Base-by-base conservation (phyloP, 2,329 filamentous ascomycete species). In the Teratosphaeria epicoccoides region DNA sequence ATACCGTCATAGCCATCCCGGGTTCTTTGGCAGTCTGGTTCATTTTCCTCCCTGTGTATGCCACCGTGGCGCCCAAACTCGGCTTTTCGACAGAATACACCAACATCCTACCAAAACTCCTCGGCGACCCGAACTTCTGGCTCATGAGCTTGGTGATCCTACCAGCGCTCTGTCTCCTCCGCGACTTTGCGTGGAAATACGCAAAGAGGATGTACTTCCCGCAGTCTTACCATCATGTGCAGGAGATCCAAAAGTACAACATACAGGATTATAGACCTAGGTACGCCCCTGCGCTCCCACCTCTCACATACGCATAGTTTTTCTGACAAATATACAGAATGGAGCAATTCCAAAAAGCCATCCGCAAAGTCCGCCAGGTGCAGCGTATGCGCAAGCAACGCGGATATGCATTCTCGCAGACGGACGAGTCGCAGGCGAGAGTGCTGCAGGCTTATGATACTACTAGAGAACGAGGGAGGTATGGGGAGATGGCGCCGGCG, bases 171-270 rank as follows among this genome's bases (percentile, higher is more conserved):
- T 97, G 91, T 68, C 77, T 98, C 47, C 71, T 90, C 48, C 79
- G 93, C 63, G 93, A 98, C 68, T 87, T 95, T 70, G 83, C 85
- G 2, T 98, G 91, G 90, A 98, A 98, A 76, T 98, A 97, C 62
- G 83, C 82, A 55, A 96, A 95, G 76, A 81, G 93, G 59, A 96
- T 98, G 89, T 98, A 97, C 73, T 85, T 84, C 61, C 93, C 93
- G 22, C 87, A 96, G 71, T 83, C 88, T 43, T 98, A 98, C 66
- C 93, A 98, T 63, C 93, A 98, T 69, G 93, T 98, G 57, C 93
- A 98, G 71, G 93, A 98, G 74, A 98, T 98, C 61, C 93, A 98
- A 71, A 98, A 98, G 73, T 98, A 97, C 74, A 98, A 98, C 64
- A 95, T 98, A 55, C 93, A 98, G 73, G 93, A 98, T 73, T 98